Evolutionary conservation across 345 rosid species (phyloP).

Genomic region (Theobroma cacao): DNA sequence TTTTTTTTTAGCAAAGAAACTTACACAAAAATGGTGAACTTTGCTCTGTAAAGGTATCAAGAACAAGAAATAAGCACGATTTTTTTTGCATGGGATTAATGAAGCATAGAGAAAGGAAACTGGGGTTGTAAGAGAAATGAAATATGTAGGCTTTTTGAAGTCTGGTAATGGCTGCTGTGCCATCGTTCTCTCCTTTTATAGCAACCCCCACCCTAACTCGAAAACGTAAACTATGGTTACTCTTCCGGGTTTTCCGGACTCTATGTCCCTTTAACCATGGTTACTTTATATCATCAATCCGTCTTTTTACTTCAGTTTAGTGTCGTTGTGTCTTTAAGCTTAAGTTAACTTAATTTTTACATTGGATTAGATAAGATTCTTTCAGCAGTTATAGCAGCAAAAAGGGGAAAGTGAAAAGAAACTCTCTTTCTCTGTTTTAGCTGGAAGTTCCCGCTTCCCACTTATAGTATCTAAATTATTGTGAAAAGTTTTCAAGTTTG

Average conservation of each 20-base stretch:
- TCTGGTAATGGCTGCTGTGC: slow-evolving; percentile 13
- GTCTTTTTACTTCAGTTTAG: neutral
- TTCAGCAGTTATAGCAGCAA: neutral
- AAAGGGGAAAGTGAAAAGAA: neutral
- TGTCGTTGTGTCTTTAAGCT: neutral
- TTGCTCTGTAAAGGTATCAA: slow-evolving; percentile 7
- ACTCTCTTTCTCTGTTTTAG: neutral
- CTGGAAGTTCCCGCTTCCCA: neutral
- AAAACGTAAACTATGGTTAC: slow-evolving; percentile 51
- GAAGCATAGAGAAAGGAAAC: neutral
- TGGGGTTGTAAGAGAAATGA: neutral
- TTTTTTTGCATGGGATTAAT: neutral
- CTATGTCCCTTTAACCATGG: slow-evolving; percentile 35
- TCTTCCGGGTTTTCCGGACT: slow-evolving; percentile 31
- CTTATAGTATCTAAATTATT: neutral
- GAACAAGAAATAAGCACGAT: neutral
- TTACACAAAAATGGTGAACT: slow-evolving; percentile 17
- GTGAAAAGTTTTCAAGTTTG: neutral
- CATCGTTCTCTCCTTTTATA: slow-evolving; percentile 11
- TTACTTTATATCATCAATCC: slow-evolving; percentile 64
- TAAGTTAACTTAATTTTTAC: neutral
- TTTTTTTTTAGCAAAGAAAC: slow-evolving; percentile 16
- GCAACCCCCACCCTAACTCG: slow-evolving; percentile 12
- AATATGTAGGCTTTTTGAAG: slow-evolving; percentile 1
- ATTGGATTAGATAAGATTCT: neutral